Percentiles rank a stretch among this genome's conserved stretches.
phyloP scores from a whole-genome alignment of 1,139 yeast species.

The Hemisphaericaspora xylofermentans region DNA sequence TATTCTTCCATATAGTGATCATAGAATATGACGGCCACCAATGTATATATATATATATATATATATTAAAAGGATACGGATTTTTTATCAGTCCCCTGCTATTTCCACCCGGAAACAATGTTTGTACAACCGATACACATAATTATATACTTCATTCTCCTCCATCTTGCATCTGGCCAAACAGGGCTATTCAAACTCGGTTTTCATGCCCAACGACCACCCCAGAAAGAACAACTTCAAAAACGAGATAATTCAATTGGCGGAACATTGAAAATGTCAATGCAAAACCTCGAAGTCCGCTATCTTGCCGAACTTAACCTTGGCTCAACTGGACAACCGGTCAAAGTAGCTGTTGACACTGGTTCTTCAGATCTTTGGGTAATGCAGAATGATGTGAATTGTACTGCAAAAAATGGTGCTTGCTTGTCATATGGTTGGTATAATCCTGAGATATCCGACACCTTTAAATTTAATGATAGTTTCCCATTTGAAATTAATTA shows the following conservation, averaged over 20 bases:
- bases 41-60: no score
- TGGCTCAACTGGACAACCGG: constrained; percentile 33
- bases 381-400: constrained; percentile 8
- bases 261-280: background rate
- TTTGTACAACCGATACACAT: background rate
- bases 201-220: background rate
- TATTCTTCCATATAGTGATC: no score
- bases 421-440: constrained; percentile 12
- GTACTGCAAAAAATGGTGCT: constrained; percentile 1
- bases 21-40: no score
- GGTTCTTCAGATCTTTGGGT: constrained; percentile 49
- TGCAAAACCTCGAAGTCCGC: background rate
- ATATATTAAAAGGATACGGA: no score
- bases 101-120: no score
- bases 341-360: constrained; percentile 37
- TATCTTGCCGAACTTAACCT: constrained; percentile 43
- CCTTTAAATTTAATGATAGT: constrained; percentile 7
- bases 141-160: background rate
- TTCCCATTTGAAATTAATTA: constrained; percentile 29
- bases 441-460: constrained; percentile 8
- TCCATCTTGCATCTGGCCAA: background rate
- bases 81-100: no score
- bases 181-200: background rate
- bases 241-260: background rate
- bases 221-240: background rate